Percentiles rank a stretch among this genome's conserved stretches.
These are phyloP conservation scores for Spathaspora gorwiae DNA, from an alignment of 805 yeast genomes.

Conservation along the genomic window DNA sequence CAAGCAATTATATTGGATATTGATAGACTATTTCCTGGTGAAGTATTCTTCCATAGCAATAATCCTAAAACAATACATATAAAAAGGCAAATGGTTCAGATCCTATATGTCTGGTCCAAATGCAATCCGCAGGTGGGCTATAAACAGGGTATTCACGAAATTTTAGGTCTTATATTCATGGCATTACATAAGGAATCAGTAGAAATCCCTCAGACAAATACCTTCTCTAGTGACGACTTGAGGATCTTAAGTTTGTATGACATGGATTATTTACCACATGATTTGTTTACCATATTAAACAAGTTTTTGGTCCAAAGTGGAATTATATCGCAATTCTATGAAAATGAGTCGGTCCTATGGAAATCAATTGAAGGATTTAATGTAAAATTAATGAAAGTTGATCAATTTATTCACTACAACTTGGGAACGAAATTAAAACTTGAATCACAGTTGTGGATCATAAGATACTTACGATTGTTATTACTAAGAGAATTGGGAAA, in stretches of 20 bases:
- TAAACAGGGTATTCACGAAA: conserved; percentile 54
- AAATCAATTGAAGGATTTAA: conserved; percentile 47
- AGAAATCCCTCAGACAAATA: conserved; percentile 20
- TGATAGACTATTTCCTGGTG: conserved; percentile 50
- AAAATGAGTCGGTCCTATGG: conserved; percentile 38
- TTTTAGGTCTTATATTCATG: conserved; percentile 45
- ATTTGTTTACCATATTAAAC: conserved; percentile 41
- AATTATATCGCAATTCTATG: conserved; percentile 31
- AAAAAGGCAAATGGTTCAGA: conserved; percentile 33
- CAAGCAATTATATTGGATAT: conserved; percentile 46
- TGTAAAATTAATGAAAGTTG: conserved; percentile 44
- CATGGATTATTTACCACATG: conserved; percentile 33
- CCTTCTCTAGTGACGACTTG: conserved; percentile 24
- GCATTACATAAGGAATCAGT: conserved; percentile 35
- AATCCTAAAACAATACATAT: conserved; percentile 12
- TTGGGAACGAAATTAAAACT: conserved; percentile 39
- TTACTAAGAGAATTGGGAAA: conserved; percentile 46
- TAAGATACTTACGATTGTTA: conserved; percentile 46
- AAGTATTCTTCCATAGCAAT: conserved; percentile 21
- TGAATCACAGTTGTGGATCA: conserved; percentile 52
- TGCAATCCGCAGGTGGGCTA: conserved; percentile 45
- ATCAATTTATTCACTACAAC: conserved; percentile 43
- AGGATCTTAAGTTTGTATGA: conserved; percentile 38
- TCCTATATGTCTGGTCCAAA: conserved; percentile 48
- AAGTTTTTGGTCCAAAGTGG: conserved; percentile 40